phyloP scores from a whole-genome alignment of 1,284 basidiomycete genomes.

The Sporisorium reilianum region DNA sequence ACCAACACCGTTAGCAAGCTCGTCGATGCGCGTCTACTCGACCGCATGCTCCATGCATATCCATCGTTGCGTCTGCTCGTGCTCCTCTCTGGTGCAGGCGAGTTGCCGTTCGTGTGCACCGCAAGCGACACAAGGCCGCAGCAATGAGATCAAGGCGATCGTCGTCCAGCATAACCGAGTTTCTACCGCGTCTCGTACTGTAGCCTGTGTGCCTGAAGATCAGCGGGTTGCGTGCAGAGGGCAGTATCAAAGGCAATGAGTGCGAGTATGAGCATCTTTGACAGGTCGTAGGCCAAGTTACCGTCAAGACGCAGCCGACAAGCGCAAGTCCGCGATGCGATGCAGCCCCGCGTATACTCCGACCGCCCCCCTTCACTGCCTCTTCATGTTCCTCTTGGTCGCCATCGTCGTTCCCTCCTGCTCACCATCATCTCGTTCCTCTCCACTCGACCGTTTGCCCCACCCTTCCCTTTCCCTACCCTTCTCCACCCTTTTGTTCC shows the following conservation, averaged over 20 bases:
- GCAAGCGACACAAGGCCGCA: not conserved
- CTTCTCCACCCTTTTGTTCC: not conserved
- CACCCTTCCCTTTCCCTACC: not conserved
- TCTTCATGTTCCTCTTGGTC: not conserved
- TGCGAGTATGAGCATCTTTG: not conserved
- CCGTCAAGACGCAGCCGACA: conserved; percentile 1
- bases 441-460: conserved; percentile 1
- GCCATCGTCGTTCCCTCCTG: conserved; percentile 5
- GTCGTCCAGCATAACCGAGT: conserved; percentile 38
- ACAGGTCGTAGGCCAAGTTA: not conserved
- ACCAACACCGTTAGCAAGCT: conserved; percentile 28
- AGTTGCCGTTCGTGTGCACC: conserved; percentile 2
- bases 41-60: conserved; percentile 36
- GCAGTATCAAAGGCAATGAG: not conserved
- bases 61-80: not conserved
- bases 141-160: conserved; percentile 19
- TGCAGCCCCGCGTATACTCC: conserved; percentile 6
- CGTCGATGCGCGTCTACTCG: conserved; percentile 14
- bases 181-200: not conserved
- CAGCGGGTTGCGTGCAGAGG: not conserved
- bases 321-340: not conserved
- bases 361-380: not conserved
- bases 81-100: conserved; percentile 2
- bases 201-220: conserved; percentile 16
- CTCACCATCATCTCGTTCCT: conserved; percentile 14